These are phyloP conservation scores for Aspergillus costaricaensis DNA, from an alignment of 2,329 filamentous ascomycete species.

Conservation along the genomic window DNA sequence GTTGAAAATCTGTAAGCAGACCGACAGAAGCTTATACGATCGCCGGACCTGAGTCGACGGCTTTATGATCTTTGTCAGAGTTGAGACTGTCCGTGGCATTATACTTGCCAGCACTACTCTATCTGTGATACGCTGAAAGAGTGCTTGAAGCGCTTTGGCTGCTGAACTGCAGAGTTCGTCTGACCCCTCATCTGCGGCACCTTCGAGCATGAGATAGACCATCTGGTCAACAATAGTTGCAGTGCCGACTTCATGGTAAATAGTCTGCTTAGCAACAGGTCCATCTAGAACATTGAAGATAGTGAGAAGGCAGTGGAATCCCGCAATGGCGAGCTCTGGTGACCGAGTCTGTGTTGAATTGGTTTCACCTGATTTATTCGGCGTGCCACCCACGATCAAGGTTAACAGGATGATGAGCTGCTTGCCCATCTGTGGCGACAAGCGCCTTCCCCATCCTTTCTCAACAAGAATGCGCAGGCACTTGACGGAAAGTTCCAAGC, in stretches of 20 bases:
- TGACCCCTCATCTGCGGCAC: constrained; percentile 64
- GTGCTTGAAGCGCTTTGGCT: constrained; percentile 61
- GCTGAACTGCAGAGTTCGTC: constrained; percentile 72
- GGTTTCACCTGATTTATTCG: constrained; percentile 51
- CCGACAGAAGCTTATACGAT: constrained; percentile 64
- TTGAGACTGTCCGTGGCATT: constrained; percentile 83
- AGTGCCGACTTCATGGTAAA: constrained; percentile 57
- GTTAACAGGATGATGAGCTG: constrained; percentile 85
- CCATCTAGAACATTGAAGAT: constrained; percentile 64
- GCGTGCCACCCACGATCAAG: constrained; percentile 74
- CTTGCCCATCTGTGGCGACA: constrained; percentile 72
- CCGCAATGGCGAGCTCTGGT: constrained; percentile 74
- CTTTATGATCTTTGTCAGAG: constrained; percentile 72
- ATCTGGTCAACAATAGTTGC: constrained; percentile 80
- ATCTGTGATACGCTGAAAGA: constrained; percentile 68
- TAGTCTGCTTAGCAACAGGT: constrained; percentile 43
- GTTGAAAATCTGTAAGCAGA: constrained; percentile 61
- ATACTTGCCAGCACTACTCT: constrained; percentile 78
- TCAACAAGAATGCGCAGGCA: constrained; percentile 73
- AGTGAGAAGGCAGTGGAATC: constrained; percentile 68
- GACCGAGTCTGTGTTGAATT: constrained; percentile 41
- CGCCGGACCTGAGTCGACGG: constrained; percentile 64
- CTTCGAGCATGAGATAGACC: constrained; percentile 77
- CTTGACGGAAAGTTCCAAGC: constrained; percentile 72
- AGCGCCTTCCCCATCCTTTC: constrained; percentile 74